These are phyloP conservation scores for Williopsis jadinii DNA, from an alignment of 1,139 yeast genomes.

Conservation along the genomic window DNA sequence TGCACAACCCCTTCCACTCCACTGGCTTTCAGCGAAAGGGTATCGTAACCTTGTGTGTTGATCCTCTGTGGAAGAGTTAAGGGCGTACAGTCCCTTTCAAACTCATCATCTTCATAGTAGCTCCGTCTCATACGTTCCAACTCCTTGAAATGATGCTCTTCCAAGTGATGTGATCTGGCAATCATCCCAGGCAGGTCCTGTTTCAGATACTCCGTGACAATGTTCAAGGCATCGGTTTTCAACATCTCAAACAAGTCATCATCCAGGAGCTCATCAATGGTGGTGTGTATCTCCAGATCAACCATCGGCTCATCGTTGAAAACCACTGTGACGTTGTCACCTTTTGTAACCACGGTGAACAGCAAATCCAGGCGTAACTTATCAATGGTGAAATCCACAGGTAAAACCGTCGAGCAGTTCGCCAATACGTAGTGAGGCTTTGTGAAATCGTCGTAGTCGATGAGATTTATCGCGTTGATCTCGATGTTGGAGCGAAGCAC, in stretches of 20 bases:
- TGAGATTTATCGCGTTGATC: slow-evolving; percentile 18
- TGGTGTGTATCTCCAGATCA: slow-evolving; percentile 17
- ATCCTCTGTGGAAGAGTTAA: not conserved
- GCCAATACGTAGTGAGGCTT: slow-evolving; percentile 19
- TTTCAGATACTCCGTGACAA: slow-evolving; percentile 15
- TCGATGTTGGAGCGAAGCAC: slow-evolving; percentile 17
- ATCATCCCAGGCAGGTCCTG: slow-evolving; percentile 19
- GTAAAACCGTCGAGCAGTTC: slow-evolving; percentile 18
- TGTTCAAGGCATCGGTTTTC: slow-evolving; percentile 14
- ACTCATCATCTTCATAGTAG: no score
- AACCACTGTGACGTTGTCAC: slow-evolving; percentile 17
- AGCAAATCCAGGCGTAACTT: slow-evolving; percentile 15
- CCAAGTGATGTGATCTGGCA: slow-evolving; percentile 3
- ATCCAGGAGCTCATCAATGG: slow-evolving; percentile 21
- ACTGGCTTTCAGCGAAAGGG: slow-evolving; percentile 13
- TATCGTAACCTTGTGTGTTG: slow-evolving; percentile 8
- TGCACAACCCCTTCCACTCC: slow-evolving; percentile 15
- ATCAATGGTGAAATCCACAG: slow-evolving; percentile 17
- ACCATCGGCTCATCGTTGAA: slow-evolving; percentile 20
- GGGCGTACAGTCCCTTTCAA: not conserved
- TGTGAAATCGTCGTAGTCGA: slow-evolving; percentile 20
- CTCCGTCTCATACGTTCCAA: no score
- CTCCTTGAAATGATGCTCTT: no score
- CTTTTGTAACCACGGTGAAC: slow-evolving; percentile 18
- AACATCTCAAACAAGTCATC: slow-evolving; percentile 16